Conservation (phyloP, 2,329 filamentous ascomycete genomes). For the Sporothrix mexicana region DNA sequence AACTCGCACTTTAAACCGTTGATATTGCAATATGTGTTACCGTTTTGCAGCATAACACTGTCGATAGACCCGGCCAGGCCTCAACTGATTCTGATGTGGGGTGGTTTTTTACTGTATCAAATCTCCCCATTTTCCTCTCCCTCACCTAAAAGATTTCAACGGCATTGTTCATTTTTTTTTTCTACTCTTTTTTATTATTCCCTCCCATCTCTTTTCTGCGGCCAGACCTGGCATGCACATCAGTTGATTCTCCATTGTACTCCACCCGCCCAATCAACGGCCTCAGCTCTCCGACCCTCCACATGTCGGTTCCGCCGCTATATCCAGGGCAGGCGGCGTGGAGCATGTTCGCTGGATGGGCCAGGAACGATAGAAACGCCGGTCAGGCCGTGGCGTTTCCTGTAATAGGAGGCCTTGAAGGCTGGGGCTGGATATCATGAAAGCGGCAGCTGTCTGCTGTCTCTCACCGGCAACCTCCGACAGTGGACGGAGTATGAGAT, state of each 20-base stretch:
- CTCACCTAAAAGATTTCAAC: too few species aligned
- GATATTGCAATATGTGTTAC: background rate
- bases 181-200: background rate
- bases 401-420: background rate
- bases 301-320: constrained; percentile 6
- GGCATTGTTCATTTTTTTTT: too few species aligned
- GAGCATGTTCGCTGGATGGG: constrained; percentile 8
- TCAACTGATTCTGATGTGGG: constrained; percentile 17
- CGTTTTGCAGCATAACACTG: background rate
- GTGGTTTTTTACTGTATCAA: background rate
- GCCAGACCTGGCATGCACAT: constrained; percentile 9
- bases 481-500: too few species aligned
- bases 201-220: background rate
- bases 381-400: background rate
- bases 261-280: constrained; percentile 3
- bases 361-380: background rate
- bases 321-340: constrained; percentile 12
- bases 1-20: background rate
- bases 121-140: background rate
- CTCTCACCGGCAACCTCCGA: background rate
- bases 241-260: background rate
- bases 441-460: background rate
- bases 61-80: background rate
- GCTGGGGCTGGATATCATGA: background rate
- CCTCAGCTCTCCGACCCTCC: background rate